Evolutionary conservation across 2,329 filamentous ascomycete species (phyloP).

Genomic region (Kalmusia sp.): DNA sequence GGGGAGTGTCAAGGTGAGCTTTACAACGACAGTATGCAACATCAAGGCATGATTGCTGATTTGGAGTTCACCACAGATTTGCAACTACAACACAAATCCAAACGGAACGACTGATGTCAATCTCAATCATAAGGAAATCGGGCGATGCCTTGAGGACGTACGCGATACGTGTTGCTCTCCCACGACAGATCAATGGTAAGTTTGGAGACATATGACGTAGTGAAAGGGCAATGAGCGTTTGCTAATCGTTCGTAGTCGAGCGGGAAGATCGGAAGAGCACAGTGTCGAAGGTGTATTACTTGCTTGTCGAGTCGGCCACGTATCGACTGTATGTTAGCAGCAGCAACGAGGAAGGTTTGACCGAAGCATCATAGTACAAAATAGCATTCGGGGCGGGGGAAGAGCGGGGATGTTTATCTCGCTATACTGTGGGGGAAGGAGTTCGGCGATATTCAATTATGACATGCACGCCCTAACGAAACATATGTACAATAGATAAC

Average conservation of each 20-base stretch:
- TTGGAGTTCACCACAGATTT: neutral
- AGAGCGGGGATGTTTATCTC: too few species aligned
- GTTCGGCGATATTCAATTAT: neutral
- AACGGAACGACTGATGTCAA: conserved; percentile 1
- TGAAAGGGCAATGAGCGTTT: neutral
- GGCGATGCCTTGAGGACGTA: neutral
- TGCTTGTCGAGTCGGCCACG: neutral
- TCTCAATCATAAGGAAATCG: conserved; percentile 1
- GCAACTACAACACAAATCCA: conserved; percentile 6
- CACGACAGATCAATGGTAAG: conserved; percentile 2
- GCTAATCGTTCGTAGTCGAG: neutral
- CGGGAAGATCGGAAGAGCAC: neutral
- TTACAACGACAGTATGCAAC: neutral
- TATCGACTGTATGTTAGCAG: neutral
- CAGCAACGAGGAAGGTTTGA: too few species aligned
- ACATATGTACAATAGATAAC: neutral
- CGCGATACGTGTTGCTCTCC: conserved; percentile 7
- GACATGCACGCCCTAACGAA: neutral
- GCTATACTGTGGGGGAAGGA: too few species aligned
- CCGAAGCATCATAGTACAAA: too few species aligned
- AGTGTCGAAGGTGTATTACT: neutral
- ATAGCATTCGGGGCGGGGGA: too few species aligned
- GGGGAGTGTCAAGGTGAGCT: neutral
- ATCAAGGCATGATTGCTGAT: neutral
- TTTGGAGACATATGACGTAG: neutral